Evolutionary conservation across 2,329 filamentous ascomycete genomes (phyloP).

Genomic region (Verticillium dahliae): DNA sequence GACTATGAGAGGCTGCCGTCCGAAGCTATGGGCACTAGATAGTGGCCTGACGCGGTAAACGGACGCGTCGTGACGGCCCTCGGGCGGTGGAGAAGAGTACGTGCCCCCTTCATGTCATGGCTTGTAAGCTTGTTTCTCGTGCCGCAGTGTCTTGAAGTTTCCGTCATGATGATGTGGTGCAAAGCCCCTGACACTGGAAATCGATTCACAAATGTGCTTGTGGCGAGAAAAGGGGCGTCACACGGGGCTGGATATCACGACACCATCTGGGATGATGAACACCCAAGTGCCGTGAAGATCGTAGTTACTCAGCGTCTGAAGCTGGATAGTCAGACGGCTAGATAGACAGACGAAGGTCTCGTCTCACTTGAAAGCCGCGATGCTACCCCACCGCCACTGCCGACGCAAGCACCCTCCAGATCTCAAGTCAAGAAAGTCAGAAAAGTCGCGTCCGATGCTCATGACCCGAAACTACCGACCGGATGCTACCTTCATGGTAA

Average conservation of each 20-base stretch:
- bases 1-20: neutral
- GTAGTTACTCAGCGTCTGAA: neutral
- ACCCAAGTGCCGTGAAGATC: constrained; percentile 1
- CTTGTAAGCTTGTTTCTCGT: neutral
- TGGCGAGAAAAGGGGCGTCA: neutral
- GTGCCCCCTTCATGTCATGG: neutral
- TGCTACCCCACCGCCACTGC: constrained; percentile 5
- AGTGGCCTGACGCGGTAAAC: neutral
- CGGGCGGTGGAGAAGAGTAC: neutral
- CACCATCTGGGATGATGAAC: neutral
- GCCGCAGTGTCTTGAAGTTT: neutral
- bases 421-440: neutral
- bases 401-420: neutral
- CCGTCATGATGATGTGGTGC: neutral
- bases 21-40: neutral
- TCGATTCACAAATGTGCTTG: neutral
- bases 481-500: neutral
- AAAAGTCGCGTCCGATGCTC: constrained; percentile 1
- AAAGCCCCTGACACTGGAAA: neutral
- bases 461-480: constrained; percentile 10
- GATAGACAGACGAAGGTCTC: neutral
- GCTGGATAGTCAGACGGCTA: neutral
- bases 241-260: neutral
- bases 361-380: constrained; percentile 1
- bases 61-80: constrained; percentile 2